Evolutionary conservation across 2,329 filamentous ascomycete genomes (phyloP).

Genomic region (Aureobasidium sp.): DNA sequence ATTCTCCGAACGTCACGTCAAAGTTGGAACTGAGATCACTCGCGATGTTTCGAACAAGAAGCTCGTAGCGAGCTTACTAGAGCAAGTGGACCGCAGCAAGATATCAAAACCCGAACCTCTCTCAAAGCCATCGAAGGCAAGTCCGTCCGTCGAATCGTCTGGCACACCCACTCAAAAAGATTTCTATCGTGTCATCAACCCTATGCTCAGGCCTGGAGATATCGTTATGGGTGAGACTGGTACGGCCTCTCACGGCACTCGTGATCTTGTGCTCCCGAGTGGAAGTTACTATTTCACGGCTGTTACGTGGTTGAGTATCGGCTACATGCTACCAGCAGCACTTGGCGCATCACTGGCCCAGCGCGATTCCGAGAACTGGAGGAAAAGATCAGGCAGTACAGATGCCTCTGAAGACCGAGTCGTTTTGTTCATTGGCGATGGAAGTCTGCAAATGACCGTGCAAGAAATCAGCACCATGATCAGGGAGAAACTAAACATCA

Average conservation of each 20-base stretch:
- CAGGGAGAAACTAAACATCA: conserved; percentile 63
- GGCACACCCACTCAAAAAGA: conserved; percentile 56
- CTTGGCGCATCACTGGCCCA: conserved; percentile 59
- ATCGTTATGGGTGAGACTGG: conserved; percentile 82
- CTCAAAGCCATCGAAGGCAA: conserved; percentile 22
- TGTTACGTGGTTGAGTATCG: conserved; percentile 64
- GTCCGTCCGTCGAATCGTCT: not conserved
- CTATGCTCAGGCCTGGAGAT: conserved; percentile 65
- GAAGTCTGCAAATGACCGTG: conserved; percentile 71
- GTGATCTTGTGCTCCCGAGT: conserved; percentile 71
- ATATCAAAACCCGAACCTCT: conserved; percentile 47
- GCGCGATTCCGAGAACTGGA: conserved; percentile 27
- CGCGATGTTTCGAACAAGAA: conserved; percentile 55
- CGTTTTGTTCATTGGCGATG: conserved; percentile 12
- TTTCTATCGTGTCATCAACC: conserved; percentile 72
- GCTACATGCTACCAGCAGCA: conserved; percentile 55
- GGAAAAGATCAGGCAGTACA: not conserved
- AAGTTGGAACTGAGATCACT: conserved; percentile 53
- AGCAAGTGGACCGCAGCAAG: conserved; percentile 41
- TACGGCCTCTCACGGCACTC: conserved; percentile 81
- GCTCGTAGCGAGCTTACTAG: not conserved
- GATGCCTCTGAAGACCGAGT: conserved; percentile 4
- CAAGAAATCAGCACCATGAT: conserved; percentile 84
- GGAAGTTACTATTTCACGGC: conserved; percentile 71
- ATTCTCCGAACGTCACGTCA: conserved; percentile 54